These are phyloP conservation scores for Aechmea fasciata DNA, from an alignment of 176 grass and related monocot genomes.

Conservation along the genomic window DNA sequence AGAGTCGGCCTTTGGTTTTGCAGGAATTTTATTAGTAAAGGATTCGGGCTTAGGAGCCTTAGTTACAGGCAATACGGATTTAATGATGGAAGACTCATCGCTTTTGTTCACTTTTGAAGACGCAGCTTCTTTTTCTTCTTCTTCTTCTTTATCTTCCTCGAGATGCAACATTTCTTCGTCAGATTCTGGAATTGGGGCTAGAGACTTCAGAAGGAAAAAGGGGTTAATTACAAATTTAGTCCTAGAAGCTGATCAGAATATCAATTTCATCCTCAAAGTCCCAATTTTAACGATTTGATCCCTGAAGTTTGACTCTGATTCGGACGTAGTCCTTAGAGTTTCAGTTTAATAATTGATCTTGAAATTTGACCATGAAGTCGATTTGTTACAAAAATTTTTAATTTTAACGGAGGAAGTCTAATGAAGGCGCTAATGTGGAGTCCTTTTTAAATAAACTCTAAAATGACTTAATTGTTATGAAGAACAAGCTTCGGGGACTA, in stretches of 20 bases:
- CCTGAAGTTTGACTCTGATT: too few relatives aligned
- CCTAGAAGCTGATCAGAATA: neutral
- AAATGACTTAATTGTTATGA: too few relatives aligned
- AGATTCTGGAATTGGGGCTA: conserved; percentile 78
- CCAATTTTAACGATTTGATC: neutral
- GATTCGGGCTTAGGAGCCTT: conserved; percentile 25
- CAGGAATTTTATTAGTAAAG: conserved; percentile 4
- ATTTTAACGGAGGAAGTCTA: too few relatives aligned
- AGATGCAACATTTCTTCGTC: conserved; percentile 57
- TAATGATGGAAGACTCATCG: neutral
- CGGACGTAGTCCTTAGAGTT: too few relatives aligned
- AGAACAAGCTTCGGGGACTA: too few relatives aligned
- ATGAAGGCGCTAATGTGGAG: too few relatives aligned
- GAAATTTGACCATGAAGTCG: too few relatives aligned
- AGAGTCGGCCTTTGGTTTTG: conserved; percentile 8
- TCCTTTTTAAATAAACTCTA: too few relatives aligned
- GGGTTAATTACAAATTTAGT: neutral
- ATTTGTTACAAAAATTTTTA: too few relatives aligned
- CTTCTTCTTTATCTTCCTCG: conserved; percentile 41
- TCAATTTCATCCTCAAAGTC: neutral
- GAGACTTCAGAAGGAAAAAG: conserved; percentile 37
- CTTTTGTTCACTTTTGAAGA: conserved; percentile 19
- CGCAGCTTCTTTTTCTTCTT: conserved; percentile 20
- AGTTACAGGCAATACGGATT: conserved; percentile 4
- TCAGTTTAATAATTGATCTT: too few relatives aligned